Evolutionary conservation across 2,329 filamentous ascomycete species (phyloP), one percentile per base, ranked within the genome.

Genomic region (Ophiosphaerella korrae): DNA sequence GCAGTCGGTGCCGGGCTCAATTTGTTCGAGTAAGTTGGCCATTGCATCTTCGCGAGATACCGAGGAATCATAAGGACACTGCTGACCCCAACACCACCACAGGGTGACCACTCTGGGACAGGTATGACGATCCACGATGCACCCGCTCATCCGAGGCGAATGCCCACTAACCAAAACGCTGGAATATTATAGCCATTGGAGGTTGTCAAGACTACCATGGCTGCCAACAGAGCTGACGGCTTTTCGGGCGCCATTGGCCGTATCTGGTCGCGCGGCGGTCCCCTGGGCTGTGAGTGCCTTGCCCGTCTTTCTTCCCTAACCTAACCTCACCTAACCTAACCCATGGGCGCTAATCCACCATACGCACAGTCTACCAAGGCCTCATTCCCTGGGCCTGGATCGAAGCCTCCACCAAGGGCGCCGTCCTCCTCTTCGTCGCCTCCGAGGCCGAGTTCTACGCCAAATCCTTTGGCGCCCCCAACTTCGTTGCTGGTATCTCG

Each of bases 181-280:
- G 18, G 18, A 21, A 21, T 21, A 21, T 21, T 80, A 63, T 83
- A 95, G 85, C 94, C 94, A 64, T 84, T 99, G 77, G 94, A 99
- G 84, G 94, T 99, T 78, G 85, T 90, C 83, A 99, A 99, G 89
- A 99, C 94, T 72, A 97, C 94, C 77, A 97, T 99, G 91, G 94
- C 94, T 71, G 94, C 94, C 66, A 94, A 99, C 81, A 88, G 94
- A 78, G 84, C 85, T 70, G 93, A 97, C 77, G 87, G 86, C 77
- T 94, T 99, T 80, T 81, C 82, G 61, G 82, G 86, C 64, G 89
- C 94, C 73, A 86, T 97, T 74, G 78, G 81, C 72, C 87, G 91
- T 75, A 90, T 97, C 79, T 99, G 94, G 94, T 82, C 85, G 74
- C 90, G 94, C 79, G 94, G 94, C 78, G 94, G 94, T 80, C 81